Percentiles rank a stretch among this genome's conserved stretches.
phyloP scores from a whole-genome alignment of 2,329 filamentous ascomycete species.

The Diaporthe citri region DNA sequence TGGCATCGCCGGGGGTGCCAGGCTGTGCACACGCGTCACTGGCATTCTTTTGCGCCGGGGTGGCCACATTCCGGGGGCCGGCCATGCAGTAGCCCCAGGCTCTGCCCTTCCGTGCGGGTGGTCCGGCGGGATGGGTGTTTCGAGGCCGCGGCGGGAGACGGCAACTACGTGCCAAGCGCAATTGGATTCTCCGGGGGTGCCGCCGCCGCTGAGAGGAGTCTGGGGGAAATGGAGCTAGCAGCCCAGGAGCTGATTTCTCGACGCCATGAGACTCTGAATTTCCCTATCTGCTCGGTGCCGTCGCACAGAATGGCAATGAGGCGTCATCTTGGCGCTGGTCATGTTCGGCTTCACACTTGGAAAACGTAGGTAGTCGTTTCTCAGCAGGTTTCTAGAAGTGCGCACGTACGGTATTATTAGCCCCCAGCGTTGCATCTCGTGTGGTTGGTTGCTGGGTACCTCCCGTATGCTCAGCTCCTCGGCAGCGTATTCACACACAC shows the following conservation, averaged over 20 bases:
- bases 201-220: not conserved
- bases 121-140: not conserved
- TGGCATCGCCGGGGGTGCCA: not conserved
- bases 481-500: not conserved
- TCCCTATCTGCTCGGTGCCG: not conserved
- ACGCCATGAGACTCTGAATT: not conserved
- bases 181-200: not conserved
- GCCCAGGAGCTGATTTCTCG: not conserved
- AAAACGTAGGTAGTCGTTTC: not conserved
- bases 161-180: not conserved
- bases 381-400: constrained; percentile 1
- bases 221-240: not conserved
- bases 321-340: not conserved
- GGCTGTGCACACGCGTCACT: not conserved
- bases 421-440: constrained; percentile 8
- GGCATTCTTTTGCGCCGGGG: not conserved
- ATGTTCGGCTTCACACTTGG: not conserved
- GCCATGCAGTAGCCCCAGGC: not conserved
- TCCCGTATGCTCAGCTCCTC: not conserved
- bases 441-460: not conserved
- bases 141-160: not conserved
- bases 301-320: not conserved
- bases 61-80: not conserved
- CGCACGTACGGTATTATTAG: not conserved
- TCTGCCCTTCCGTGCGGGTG: not conserved